Conservation (phyloP, 768 basidiomycete species). For the Leucocoprinus sp. region DNA sequence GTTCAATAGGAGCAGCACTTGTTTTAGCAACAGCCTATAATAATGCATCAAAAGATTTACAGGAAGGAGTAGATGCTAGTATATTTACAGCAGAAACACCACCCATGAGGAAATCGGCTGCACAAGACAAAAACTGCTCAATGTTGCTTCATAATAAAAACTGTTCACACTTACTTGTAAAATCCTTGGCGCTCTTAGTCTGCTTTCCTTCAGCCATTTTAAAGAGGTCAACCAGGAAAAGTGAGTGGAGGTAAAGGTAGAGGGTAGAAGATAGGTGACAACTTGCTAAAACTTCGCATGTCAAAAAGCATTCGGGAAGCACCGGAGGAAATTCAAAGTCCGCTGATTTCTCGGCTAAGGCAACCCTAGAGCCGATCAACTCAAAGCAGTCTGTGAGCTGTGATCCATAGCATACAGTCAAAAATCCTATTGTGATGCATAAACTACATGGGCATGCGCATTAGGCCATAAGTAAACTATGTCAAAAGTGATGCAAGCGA, state of each 20-base stretch:
- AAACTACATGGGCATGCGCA: slow-evolving; percentile 10
- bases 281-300: slow-evolving; percentile 35
- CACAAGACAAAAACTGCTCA: slow-evolving; percentile 14
- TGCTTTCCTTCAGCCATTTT: slow-evolving; percentile 82
- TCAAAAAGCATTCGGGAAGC: slow-evolving; percentile 40
- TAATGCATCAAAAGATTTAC: slow-evolving; percentile 13
- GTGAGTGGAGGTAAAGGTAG: slow-evolving; percentile 38
- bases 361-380: background rate
- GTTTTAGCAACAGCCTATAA: slow-evolving; percentile 95
- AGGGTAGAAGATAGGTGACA: slow-evolving; percentile 21
- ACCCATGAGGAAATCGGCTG: slow-evolving; percentile 94
- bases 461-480: slow-evolving; percentile 13
- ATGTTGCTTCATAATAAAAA: slow-evolving; percentile 11
- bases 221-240: slow-evolving; percentile 28
- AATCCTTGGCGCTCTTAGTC: slow-evolving; percentile 87
- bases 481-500: slow-evolving; percentile 3
- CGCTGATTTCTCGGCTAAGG: slow-evolving; percentile 20
- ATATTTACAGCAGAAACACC: slow-evolving; percentile 81
- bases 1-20: slow-evolving; percentile 98
- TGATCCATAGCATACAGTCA: too few relatives aligned
- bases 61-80: background rate
- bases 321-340: slow-evolving; percentile 39
- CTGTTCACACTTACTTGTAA: slow-evolving; percentile 53
- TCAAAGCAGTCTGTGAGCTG: too few relatives aligned
- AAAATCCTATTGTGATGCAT: slow-evolving; percentile 8